Conservation (phyloP, 768 basidiomycete species). For the Vararia minispora region DNA sequence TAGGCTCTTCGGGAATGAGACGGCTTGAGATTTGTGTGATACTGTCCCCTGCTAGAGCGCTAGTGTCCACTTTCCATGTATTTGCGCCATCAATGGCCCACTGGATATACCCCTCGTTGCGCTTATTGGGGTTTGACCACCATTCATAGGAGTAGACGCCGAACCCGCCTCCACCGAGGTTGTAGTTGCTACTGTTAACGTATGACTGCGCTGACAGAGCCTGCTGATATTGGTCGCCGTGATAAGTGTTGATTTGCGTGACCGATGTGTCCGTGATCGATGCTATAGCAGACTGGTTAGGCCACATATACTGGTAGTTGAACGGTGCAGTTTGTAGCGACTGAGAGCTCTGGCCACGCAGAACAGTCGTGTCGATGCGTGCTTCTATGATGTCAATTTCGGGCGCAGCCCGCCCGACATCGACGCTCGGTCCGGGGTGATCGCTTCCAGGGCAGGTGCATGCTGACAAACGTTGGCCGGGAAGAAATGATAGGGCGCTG, state of each 20-base stretch:
- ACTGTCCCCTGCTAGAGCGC: conserved; percentile 57
- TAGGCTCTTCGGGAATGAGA: conserved; percentile 80
- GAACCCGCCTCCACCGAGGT: conserved; percentile 39
- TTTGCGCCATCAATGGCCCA: conserved; percentile 63
- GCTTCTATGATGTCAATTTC: conserved; percentile 93
- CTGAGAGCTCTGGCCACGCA: conserved; percentile 65
- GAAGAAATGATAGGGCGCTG: conserved; percentile 57
- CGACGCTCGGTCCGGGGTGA: conserved; percentile 75
- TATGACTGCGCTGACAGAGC: conserved; percentile 56
- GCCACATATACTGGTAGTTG: conserved; percentile 55
- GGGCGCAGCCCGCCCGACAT: conserved; percentile 63
- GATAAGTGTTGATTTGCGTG: conserved; percentile 55
- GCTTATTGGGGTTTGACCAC: conserved; percentile 60
- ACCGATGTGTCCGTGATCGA: conserved; percentile 38
- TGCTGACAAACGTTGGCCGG: conserved; percentile 77
- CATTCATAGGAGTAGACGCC: conserved; percentile 69
- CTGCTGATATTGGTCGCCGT: conserved; percentile 65
- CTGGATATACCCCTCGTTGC: conserved; percentile 66
- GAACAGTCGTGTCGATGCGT: conserved; percentile 42
- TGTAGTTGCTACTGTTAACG: conserved; percentile 46
- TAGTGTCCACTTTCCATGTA: conserved; percentile 64
- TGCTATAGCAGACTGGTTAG: conserved; percentile 38
- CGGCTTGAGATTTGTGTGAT: conserved; percentile 47
- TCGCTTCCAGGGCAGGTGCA: conserved; percentile 82
- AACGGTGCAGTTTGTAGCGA: conserved; percentile 75